These are phyloP conservation scores for Orbilia oligospora DNA, from an alignment of 2,329 filamentous ascomycete species.

Conservation along the genomic window DNA sequence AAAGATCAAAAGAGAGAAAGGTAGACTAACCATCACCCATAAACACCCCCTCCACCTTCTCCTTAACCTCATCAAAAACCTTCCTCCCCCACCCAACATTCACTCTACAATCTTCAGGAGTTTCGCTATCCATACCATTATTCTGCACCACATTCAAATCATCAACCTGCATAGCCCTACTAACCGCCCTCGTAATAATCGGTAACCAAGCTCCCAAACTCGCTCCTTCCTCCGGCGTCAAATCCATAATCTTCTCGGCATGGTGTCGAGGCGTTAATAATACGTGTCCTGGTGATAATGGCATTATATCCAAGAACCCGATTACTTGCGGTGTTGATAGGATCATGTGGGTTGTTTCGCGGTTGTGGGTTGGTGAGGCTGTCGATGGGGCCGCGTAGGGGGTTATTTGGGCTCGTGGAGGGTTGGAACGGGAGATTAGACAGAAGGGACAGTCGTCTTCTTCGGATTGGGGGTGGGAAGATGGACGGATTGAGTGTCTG, in stretches of 20 bases:
- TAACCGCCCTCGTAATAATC: constrained; percentile 79
- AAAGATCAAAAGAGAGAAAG: constrained; percentile 5
- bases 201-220: constrained; percentile 79
- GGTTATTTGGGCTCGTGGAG: constrained; percentile 31
- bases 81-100: constrained; percentile 59
- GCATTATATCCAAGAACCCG: constrained; percentile 94
- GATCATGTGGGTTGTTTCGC: constrained; percentile 74
- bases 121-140: constrained; percentile 74
- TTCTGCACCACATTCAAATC: constrained; percentile 99
- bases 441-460: constrained; percentile 75
- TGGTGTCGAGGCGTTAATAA: constrained; percentile 85
- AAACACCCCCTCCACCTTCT: constrained; percentile 58
- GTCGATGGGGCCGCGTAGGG: constrained; percentile 53
- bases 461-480: constrained; percentile 65
- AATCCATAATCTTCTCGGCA: constrained; percentile 81
- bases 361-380: constrained; percentile 45
- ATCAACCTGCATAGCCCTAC: constrained; percentile 77
- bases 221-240: constrained; percentile 75
- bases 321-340: constrained; percentile 83
- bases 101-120: constrained; percentile 53
- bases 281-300: constrained; percentile 85
- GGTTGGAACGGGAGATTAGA: constrained; percentile 71
- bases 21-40: constrained; percentile 39
- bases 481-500: constrained; percentile 6
- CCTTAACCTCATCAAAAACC: constrained; percentile 57